Evolutionary conservation across 1,284 basidiomycete species (phyloP), one percentile per base, ranked within the genome.

Genomic region (Hypsizygus ulmarius): DNA sequence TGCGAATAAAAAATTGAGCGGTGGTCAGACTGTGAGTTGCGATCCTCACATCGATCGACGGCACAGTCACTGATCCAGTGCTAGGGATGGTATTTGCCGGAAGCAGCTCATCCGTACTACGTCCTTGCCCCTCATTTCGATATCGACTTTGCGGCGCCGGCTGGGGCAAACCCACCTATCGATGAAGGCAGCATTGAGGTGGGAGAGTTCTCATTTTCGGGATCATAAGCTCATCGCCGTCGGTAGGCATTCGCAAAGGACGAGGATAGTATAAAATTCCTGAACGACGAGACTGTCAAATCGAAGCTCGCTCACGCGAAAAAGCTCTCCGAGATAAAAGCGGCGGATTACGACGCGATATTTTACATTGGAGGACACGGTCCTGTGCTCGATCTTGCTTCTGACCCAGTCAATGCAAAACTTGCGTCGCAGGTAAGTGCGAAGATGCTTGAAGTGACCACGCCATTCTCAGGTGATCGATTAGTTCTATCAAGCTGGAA

Each of bases 101-200:
- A 90, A 64, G 86, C 85, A 9, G 89, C 89, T 1, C 89, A 93
- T 64, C 88, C 90, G 0, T 92, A 89, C 72, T 87, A 87, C 60
- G 65, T 78, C 47, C 74, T 93, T 42, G 65, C 73, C 9, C 72
- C 79, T 1, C 73, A 84, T 56, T 69, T 65, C 35, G 73, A 71
- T 59, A 80, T 93, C 59, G 84, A 85, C 51, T 84, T 87, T 59
- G 87, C 87, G 5, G 70, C 86, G 1, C 87, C 87, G 14, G 70
- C 66, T 5, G 89, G 89, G 0, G 77, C 87, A 16, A 82, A 85
- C 56, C 86, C 89, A 0, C 87, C 89, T 0, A 57, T 93, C 37
- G 88, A 91, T 64, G 66, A 73, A 45, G 40, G 53, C n/a, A 84
- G 79, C 55, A 74, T 85, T 35, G 61, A 81, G 59, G 79, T 80